Base-by-base conservation (phyloP, 2,329 filamentous ascomycete species). In the Drechslerella dactyloides region DNA sequence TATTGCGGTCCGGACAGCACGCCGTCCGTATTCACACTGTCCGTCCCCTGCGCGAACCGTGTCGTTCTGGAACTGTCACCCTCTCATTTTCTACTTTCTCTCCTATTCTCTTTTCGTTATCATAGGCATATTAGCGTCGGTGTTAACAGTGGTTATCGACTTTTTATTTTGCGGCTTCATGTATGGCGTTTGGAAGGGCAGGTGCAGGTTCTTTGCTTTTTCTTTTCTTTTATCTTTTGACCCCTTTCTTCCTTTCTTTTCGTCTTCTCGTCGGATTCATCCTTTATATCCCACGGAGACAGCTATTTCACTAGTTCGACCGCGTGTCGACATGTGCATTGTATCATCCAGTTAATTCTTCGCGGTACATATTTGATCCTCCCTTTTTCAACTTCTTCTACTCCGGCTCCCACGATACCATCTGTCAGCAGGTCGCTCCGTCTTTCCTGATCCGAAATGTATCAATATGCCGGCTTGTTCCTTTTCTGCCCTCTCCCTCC, bases 101-200 rank as follows among this genome's bases (percentile, higher is more conserved):
- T 30, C 58, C 42, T 59, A 55, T 56, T 56, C 24, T 21, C 30
- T 35, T 64, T 27, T 27, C 35, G 35, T 52, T 30, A 17, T 57
- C 37, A 65, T 65, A 46, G 61, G 61, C 61, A 65, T 65, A 44
- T 50, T 44, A 65, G 61, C 61, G 61, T 57, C 44, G 61, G 61
- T 65, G 61, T 65, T 65, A 40, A 44, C 42, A 51, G 27, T 44
- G 44, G 42, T 42, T 65, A 37, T 53, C 50, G 13, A 19, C 11
- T 30, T 53, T 21, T 30, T 57, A 37, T 54, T 55, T 24, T 42
- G n/a, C 56, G 23, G 55, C 55, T 50, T 30, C 40, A 42, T 52
- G 44, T 44, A 33, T 21, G 61, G 61, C 61, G 61, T 65, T 65
- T 30, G 2, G 42, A 19, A 23, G 61, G 15, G n/a, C 59, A 21